These are phyloP conservation scores for Colletotrichum liriopes DNA, from an alignment of 2,329 filamentous ascomycete genomes.

Conservation along the genomic window DNA sequence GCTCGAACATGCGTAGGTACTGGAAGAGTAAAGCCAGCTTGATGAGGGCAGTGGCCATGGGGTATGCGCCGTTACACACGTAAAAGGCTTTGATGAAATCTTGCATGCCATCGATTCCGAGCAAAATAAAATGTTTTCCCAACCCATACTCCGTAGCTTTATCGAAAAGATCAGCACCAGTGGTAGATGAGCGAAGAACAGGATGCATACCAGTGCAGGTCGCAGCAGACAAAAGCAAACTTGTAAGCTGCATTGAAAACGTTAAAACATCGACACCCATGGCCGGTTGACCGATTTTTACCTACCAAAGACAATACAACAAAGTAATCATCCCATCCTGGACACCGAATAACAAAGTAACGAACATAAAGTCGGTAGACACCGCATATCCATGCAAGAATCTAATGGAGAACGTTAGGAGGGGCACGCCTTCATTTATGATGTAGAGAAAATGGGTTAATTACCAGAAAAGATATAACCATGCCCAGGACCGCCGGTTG, in stretches of 20 bases:
- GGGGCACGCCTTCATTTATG: neutral
- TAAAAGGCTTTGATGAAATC: constrained; percentile 42
- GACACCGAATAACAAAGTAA: constrained; percentile 29
- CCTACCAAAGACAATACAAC: constrained; percentile 42
- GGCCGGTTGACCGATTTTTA: neutral
- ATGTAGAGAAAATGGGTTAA: neutral
- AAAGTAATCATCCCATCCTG: constrained; percentile 44
- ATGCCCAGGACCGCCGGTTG: constrained; percentile 39
- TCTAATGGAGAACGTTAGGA: neutral
- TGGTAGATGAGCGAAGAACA: neutral
- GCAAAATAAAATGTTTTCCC: constrained; percentile 13
- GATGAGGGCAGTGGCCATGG: constrained; percentile 44
- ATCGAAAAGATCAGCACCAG: neutral
- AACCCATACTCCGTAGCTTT: constrained; percentile 13
- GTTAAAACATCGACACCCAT: neutral
- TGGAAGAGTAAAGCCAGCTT: constrained; percentile 45
- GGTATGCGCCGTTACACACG: constrained; percentile 43
- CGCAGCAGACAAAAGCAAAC: constrained; percentile 25
- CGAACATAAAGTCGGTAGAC: constrained; percentile 44
- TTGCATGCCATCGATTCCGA: constrained; percentile 22
- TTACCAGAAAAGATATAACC: constrained; percentile 42
- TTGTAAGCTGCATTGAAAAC: constrained; percentile 8
- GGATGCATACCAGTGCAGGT: constrained; percentile 26
- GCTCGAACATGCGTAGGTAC: constrained; percentile 43
- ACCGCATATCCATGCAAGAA: constrained; percentile 39